phyloP scores from a whole-genome alignment of 2,329 filamentous ascomycete species.

The Trichoderma atroviride region DNA sequence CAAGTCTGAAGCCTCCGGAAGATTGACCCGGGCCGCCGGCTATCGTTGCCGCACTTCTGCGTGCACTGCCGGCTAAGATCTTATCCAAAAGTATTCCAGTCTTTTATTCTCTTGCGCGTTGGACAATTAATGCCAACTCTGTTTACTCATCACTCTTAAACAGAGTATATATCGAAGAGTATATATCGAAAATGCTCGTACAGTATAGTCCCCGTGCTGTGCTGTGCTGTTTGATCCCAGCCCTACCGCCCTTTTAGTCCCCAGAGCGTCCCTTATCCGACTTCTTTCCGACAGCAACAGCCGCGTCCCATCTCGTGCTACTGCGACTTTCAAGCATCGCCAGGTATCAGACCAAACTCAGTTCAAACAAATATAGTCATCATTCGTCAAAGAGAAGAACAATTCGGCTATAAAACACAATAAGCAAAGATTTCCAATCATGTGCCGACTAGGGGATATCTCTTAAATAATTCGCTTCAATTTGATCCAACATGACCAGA shows the following conservation, averaged over 20 bases:
- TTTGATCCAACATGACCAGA: not conserved
- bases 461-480: conserved; percentile 12
- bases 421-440: not conserved
- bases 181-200: not conserved
- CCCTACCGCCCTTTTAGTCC: not conserved
- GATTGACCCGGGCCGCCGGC: not conserved
- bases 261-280: conserved; percentile 3
- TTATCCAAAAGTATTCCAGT: not conserved
- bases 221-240: not conserved
- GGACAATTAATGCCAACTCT: no score
- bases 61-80: conserved; percentile 12
- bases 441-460: not conserved
- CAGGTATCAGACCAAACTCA: not conserved
- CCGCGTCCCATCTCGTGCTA: not conserved
- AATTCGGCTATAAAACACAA: not conserved
- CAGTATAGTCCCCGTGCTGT: not conserved
- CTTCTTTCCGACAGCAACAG: conserved; percentile 7
- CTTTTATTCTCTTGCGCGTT: no score
- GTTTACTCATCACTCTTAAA: not conserved
- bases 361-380: not conserved
- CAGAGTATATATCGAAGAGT: not conserved
- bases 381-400: not conserved
- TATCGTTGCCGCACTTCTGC: not conserved
- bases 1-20: not conserved
- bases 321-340: not conserved